Evolutionary conservation across 495 filamentous ascomycete species (phyloP).

Genomic region (Podospora conica): DNA sequence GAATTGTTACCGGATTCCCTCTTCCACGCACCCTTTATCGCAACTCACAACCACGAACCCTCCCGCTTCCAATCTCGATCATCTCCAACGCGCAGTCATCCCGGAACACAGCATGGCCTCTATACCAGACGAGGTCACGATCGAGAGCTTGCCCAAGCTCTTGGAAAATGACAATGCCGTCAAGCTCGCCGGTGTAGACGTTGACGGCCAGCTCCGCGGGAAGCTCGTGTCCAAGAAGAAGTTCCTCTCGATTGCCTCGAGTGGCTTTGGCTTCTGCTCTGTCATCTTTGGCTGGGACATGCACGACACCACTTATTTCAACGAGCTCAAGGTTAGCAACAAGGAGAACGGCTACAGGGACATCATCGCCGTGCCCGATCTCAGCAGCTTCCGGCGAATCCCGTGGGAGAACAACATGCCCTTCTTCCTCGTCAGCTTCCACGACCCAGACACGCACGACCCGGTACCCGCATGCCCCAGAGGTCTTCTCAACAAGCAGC

Average conservation of each 20-base stretch:
- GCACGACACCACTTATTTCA: constrained; percentile 85
- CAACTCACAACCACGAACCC: not conserved
- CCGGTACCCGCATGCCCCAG: constrained; percentile 79
- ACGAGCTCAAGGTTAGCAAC: constrained; percentile 82
- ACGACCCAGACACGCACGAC: constrained; percentile 62
- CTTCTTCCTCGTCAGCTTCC: constrained; percentile 88
- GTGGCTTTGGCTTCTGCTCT: constrained; percentile 94
- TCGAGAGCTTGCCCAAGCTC: constrained; percentile 56
- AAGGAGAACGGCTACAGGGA: constrained; percentile 91
- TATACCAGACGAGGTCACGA: constrained; percentile 35
- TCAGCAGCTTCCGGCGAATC: constrained; percentile 77
- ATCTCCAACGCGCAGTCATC: constrained; percentile 1
- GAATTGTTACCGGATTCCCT: not conserved
- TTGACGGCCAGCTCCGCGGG: constrained; percentile 84
- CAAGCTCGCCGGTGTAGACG: constrained; percentile 87
- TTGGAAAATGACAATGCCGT: constrained; percentile 74
- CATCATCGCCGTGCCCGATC: constrained; percentile 75
- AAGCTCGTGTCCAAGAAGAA: constrained; percentile 96
- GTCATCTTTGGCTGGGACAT: constrained; percentile 98
- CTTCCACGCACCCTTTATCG: not conserved
- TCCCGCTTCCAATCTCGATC: constrained; percentile 11
- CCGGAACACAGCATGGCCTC: not conserved
- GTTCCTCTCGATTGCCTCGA: constrained; percentile 75
- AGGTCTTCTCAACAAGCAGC: constrained; percentile 60
- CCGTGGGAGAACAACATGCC: constrained; percentile 93